Evolutionary conservation across 1,284 basidiomycete species (phyloP), one percentile per base, ranked within the genome.

Genomic region (Agaricales sp.): DNA sequence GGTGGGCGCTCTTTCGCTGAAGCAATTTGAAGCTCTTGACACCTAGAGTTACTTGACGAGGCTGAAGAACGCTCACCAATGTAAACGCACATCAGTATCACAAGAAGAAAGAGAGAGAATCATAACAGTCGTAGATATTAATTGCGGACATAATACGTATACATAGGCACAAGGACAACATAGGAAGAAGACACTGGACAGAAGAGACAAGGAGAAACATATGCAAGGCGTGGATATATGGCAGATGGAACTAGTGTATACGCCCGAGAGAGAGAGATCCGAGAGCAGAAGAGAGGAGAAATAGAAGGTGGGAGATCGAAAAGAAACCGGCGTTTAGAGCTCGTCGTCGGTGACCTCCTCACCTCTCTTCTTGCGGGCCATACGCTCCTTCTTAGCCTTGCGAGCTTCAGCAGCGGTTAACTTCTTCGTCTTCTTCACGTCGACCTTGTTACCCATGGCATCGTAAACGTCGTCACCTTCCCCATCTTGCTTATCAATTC

Each of bases 401-500:
- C 93, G 82, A 49, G 78, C 77, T 65, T 97, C 94, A 38, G 78
- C 64, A 21, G 91, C 73, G 13, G 80, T 81, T 58, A 88, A 59
- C 77, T 95, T 96, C 77, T 87, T 92, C 63, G 68, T 64, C 80
- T 94, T 93, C 67, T 82, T 87, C 57, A 50, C 68, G 55, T 87
- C 90, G 58, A 95, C 77, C 79, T 93, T 94, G 86, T 96, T 95
- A 54, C 93, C 92, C 80, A 96, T 87, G 26, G 94, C 94, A 66
- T 97, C 93, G 66, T 87, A 96, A 61, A 80, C 70, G 45, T 82
- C 89, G 51, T 94, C 90, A 53, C 94, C 92, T 57, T 91, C 90
- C 39, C 78, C 84, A 3, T 76, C 82, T 63, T 79, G 80, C 80
- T 92, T 89, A 78, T 95, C 93, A 59, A 96, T 96, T 51, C 92